Percentiles rank a stretch among this genome's conserved stretches.
Evolutionary conservation across 2,329 filamentous ascomycete species (phyloP).

Genomic region (Penicillium frequentans): DNA sequence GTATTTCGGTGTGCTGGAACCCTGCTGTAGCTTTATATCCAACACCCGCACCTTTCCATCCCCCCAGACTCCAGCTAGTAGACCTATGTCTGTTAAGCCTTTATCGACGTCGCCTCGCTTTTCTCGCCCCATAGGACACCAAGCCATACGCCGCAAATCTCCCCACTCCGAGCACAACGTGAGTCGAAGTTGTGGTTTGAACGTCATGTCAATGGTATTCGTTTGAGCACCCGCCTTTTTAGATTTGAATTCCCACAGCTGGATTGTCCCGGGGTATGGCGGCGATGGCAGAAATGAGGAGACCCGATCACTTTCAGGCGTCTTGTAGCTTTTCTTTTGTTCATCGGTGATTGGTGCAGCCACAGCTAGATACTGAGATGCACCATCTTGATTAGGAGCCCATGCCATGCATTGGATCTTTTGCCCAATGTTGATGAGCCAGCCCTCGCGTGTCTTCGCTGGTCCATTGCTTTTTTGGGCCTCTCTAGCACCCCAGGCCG

Average conservation of each 20-base stretch:
- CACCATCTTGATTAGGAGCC: conserved; percentile 46
- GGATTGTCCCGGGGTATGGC: conserved; percentile 52
- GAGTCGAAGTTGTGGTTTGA: conserved; percentile 47
- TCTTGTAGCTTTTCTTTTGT: conserved; percentile 34
- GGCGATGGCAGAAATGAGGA: conserved; percentile 54
- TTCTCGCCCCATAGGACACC: conserved; percentile 52
- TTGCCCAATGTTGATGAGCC: conserved; percentile 58
- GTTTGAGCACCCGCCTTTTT: conserved; percentile 28
- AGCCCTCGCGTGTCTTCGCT: conserved; percentile 42
- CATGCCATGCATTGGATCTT: conserved; percentile 52
- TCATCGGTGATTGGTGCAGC: conserved; percentile 40
- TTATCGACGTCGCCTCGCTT: conserved; percentile 31
- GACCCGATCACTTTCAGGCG: conserved; percentile 34
- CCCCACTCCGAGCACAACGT: conserved; percentile 61
- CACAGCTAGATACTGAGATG: conserved; percentile 59
- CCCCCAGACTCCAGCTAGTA: conserved; percentile 59
- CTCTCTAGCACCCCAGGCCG: conserved; percentile 41
- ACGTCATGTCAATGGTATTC: conserved; percentile 44
- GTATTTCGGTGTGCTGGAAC: conserved; percentile 31
- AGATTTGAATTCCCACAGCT: conserved; percentile 59
- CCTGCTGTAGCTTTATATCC: conserved; percentile 44
- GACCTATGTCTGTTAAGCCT: conserved; percentile 43
- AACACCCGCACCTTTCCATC: conserved; percentile 59
- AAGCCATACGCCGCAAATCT: conserved; percentile 54
- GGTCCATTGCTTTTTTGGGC: conserved; percentile 5